Evolutionary conservation across 768 basidiomycete genomes (phyloP).

Genomic region (Trametes elegans): DNA sequence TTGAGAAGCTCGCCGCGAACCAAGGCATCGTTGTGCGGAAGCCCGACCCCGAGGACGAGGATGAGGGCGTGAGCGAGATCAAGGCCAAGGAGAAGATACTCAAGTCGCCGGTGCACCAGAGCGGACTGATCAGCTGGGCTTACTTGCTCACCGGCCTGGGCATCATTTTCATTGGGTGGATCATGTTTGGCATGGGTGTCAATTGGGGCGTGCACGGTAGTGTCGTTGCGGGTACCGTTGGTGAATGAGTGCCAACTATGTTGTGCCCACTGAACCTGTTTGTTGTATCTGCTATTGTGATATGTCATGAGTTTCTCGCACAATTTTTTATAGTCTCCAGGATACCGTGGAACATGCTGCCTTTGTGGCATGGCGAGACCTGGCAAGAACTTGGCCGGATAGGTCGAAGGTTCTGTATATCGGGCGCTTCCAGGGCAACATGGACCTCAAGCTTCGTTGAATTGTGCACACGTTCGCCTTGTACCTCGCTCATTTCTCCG

Average conservation of each 20-base stretch:
- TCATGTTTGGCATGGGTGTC: conserved; percentile 43
- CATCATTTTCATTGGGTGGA: conserved; percentile 38
- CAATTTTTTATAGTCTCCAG: no score
- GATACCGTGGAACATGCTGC: no score
- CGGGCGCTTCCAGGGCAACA: no score
- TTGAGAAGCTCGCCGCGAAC: conserved; percentile 29
- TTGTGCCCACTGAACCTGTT: no score
- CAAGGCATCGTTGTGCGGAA: conserved; percentile 18
- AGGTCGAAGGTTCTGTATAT: no score
- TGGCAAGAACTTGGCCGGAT: no score
- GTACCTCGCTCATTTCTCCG: no score
- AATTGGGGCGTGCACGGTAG: conserved; percentile 42
- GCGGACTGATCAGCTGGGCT: conserved; percentile 20
- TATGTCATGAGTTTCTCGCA: no score
- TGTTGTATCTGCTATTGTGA: no score
- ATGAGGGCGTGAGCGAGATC: conserved; percentile 19
- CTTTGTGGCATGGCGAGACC: no score
- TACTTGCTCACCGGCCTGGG: conserved; percentile 25
- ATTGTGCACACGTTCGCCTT: no score
- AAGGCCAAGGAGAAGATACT: conserved; percentile 31
- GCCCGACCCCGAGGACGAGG: conserved; percentile 19
- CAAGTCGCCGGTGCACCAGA: conserved; percentile 29
- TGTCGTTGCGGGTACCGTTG: conserved; percentile 29
- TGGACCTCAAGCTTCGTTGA: no score
- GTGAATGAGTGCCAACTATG: conserved; percentile 26